These are phyloP conservation scores for Tricholoma sp. DNA, from an alignment of 768 basidiomycete genomes.

Conservation along the genomic window DNA sequence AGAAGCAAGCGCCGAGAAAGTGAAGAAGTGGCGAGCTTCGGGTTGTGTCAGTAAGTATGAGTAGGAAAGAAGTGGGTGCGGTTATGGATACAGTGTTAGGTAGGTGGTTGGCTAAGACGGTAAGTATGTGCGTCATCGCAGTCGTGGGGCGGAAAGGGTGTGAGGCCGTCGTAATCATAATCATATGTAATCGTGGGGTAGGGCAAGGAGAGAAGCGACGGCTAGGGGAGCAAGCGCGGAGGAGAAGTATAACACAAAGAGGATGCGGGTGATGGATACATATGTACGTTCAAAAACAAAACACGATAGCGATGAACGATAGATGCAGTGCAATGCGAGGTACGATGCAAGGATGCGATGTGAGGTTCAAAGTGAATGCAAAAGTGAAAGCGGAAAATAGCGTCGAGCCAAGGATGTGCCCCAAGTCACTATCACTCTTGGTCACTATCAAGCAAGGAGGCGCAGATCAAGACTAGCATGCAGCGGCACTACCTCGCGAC, in stretches of 20 bases:
- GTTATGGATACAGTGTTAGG: too few species aligned
- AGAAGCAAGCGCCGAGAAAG: neutral
- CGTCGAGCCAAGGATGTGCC: neutral
- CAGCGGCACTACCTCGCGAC: neutral
- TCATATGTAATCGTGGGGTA: too few species aligned
- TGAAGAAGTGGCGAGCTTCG: neutral
- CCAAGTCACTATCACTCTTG: neutral
- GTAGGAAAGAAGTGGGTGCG: too few species aligned
- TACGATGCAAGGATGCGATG: conserved; percentile 7
- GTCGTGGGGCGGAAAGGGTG: too few species aligned
- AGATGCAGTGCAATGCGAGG: neutral
- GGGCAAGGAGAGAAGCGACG: too few species aligned
- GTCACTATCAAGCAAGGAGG: neutral
- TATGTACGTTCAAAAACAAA: conserved; percentile 4
- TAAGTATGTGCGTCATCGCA: too few species aligned
- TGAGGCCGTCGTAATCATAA: too few species aligned
- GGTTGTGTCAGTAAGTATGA: too few species aligned
- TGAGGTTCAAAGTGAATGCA: neutral
- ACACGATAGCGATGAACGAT: conserved; percentile 4
- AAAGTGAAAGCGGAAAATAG: neutral
- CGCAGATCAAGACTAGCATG: neutral
- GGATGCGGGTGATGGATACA: conserved; percentile 10
- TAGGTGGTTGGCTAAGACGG: too few species aligned
- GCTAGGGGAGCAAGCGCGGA: neutral
- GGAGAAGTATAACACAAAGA: neutral